Evolutionary conservation across 768 basidiomycete species (phyloP), one percentile per base, ranked within the genome.

Genomic region (Suillus alpinus): DNA sequence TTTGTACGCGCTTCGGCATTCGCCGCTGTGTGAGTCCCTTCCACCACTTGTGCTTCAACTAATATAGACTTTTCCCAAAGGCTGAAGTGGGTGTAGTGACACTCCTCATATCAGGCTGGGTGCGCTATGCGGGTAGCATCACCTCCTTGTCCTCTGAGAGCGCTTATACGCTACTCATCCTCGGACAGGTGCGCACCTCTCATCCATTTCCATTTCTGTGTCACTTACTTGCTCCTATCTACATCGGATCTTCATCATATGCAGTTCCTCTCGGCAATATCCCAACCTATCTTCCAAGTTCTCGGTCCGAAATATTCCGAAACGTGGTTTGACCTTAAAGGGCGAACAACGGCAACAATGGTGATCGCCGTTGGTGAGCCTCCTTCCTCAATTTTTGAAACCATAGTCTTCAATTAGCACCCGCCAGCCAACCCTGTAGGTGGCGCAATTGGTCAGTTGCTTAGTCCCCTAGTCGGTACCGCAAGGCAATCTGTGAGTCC

Each of bases 271-370:
- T 79, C 83, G 7, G 83, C 83, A 1, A 71, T 91, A 50, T 77
- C 89, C 2, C 88, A 91, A 67, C 86, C 91, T 3, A 76, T 87
- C 14, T 93, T 85, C 71, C 91, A 91, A 73, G 82, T 94, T 29
- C 75, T 93, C 9, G 89, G 88, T 6, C 90, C 92, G 1, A 86
- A 83, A 57, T 94, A 88, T 72, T 92, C 92, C 0, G 89, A 94
- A 69, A 83, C 75, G 36, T 94, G 92, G 92, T 94, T 94, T 67
- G 85, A 89, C 62, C 73, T 92, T 51, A 77, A 82, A 61, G 85
- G 87, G 14, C 80, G 92, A 44, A 92, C 89, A 2, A 93, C 92
- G 0, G 90, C 90, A 13, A 94, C 84, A n/a, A 84, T 84, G 83
- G 50, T 81, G 40, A 76, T 85, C 57, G 77, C 82, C 9, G 66